Evolutionary conservation across 2,329 filamentous ascomycete genomes (phyloP).

Genomic region (Escovopsis weberi): DNA sequence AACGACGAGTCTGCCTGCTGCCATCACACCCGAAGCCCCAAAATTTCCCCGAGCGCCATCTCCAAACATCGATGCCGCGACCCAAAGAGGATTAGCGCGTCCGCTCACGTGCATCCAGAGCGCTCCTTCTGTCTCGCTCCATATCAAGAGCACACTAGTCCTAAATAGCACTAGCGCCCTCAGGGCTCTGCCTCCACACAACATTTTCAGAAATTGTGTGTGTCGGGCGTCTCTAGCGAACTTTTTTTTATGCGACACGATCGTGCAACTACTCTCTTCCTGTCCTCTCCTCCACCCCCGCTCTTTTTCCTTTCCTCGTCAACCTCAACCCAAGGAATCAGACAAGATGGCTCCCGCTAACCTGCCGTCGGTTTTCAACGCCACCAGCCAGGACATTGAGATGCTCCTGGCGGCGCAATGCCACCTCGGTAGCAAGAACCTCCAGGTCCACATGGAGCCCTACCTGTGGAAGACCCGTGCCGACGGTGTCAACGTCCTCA

Average conservation of each 20-base stretch:
- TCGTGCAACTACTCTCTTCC: conserved; percentile 11
- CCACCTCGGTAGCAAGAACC: conserved; percentile 97
- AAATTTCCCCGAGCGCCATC: not conserved
- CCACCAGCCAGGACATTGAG: conserved; percentile 97
- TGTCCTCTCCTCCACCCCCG: conserved; percentile 13
- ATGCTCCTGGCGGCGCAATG: conserved; percentile 94
- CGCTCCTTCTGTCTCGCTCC: not conserved
- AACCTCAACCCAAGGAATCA: conserved; percentile 21
- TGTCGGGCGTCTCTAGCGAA: conserved; percentile 23
- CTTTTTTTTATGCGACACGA: conserved; percentile 21
- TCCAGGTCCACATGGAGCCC: conserved; percentile 98
- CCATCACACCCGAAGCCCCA: conserved; percentile 9
- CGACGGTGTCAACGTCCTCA: conserved; percentile 96
- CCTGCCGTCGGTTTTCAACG: conserved; percentile 90
- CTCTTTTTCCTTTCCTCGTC: conserved; percentile 11
- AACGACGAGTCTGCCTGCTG: not conserved
- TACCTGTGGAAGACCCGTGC: conserved; percentile 99
- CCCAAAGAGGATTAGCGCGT: conserved; percentile 9
- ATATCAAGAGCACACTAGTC: conserved; percentile 9
- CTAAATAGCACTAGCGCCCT: conserved; percentile 11
- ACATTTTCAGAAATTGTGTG: conserved; percentile 22
- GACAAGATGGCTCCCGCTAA: conserved; percentile 89
- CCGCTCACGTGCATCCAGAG: conserved; percentile 17
- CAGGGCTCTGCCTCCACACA: conserved; percentile 26
- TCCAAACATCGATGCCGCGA: not conserved